phyloP scores from a whole-genome alignment of 768 basidiomycete species.

The Russula brevipes region DNA sequence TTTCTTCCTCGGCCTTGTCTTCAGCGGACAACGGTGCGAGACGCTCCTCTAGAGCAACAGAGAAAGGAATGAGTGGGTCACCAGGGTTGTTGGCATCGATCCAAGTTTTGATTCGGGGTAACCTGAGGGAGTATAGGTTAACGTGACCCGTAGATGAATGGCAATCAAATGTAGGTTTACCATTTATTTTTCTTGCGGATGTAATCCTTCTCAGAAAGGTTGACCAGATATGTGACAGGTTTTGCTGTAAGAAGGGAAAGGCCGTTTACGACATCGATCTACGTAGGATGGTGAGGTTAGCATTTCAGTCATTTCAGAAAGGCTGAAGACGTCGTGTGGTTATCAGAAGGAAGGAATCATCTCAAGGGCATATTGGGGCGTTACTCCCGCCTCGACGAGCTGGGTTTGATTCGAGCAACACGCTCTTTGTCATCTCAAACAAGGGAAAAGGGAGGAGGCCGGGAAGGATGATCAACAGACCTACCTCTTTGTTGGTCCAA shows the following conservation, averaged over 20 bases:
- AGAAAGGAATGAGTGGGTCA: conserved; percentile 94
- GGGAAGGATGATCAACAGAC: conserved; percentile 27
- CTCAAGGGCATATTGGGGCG: conserved; percentile 73
- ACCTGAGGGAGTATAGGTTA: conserved; percentile 39
- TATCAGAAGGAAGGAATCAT: conserved; percentile 34
- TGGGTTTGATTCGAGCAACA: conserved; percentile 79
- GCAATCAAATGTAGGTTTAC: conserved; percentile 35
- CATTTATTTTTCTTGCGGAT: conserved; percentile 99
- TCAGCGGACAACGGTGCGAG: conserved; percentile 58
- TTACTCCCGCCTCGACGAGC: conserved; percentile 95
- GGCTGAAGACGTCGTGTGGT: neutral
- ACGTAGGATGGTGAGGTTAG: neutral
- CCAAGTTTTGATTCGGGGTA: conserved; percentile 97
- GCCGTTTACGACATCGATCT: conserved; percentile 89
- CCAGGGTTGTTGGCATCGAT: conserved; percentile 96
- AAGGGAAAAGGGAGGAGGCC: neutral
- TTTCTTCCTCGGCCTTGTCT: conserved; percentile 66
- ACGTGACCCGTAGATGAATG: neutral
- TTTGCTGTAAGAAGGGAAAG: conserved; percentile 93
- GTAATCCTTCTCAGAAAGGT: conserved; percentile 91
- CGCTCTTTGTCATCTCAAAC: conserved; percentile 73
- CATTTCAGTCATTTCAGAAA: neutral
- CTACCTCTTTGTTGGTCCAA: conserved; percentile 96
- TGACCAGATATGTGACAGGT: conserved; percentile 96
- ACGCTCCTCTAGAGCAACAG: conserved; percentile 91